Conservation (phyloP, 306 rosid species). For the Begonia fuchsioides region DNA sequence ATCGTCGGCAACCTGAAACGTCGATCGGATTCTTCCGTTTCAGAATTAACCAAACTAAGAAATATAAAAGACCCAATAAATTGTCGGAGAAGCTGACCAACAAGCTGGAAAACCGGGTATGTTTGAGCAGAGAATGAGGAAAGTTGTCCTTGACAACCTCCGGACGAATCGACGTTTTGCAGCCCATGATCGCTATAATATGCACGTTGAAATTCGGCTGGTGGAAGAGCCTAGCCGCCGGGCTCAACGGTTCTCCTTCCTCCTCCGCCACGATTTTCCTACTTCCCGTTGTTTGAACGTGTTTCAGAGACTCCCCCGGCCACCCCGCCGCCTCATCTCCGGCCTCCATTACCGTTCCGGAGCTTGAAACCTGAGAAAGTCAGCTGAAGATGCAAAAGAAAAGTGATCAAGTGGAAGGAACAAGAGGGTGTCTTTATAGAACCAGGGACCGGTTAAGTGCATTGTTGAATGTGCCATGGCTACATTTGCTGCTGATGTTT, state of each 20-base stretch:
- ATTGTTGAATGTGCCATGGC: too few relatives aligned
- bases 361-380: too few relatives aligned
- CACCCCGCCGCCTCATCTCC: too few relatives aligned
- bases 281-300: too few relatives aligned
- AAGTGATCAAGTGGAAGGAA: too few relatives aligned
- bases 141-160: slow-evolving; percentile 9
- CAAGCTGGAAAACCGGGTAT: slow-evolving; percentile 28
- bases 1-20: slow-evolving; percentile 10
- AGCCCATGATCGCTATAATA: slow-evolving; percentile 20
- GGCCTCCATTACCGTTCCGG: too few relatives aligned
- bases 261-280: slow-evolving; percentile 1
- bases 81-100: slow-evolving; percentile 7
- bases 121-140: slow-evolving; percentile 19
- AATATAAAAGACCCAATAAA: background rate
- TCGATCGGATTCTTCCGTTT: background rate
- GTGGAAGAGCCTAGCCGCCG: slow-evolving; percentile 18
- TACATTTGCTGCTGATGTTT: too few relatives aligned
- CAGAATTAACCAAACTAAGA: background rate
- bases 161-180: slow-evolving; percentile 5
- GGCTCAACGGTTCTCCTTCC: slow-evolving; percentile 20
- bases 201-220: slow-evolving; percentile 23
- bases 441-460: too few relatives aligned
- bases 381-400: too few relatives aligned
- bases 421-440: too few relatives aligned
- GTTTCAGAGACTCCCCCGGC: too few relatives aligned